Evolutionary conservation across 164 flowering plant species (phyloP).

Genomic region (Umbellularia californica): DNA sequence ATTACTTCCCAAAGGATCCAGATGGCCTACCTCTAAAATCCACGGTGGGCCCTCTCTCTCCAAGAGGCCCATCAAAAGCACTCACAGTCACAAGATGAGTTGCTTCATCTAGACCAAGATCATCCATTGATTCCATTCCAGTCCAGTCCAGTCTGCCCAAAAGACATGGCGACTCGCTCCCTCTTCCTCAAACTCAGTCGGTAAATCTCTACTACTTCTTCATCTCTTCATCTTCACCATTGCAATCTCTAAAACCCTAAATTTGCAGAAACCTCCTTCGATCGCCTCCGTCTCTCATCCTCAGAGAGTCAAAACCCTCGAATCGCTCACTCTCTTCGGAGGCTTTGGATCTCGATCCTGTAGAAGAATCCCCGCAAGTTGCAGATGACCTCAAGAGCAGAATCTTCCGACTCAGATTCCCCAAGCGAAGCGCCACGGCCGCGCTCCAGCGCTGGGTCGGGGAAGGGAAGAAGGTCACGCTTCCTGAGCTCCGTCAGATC

Average conservation of each 20-base stretch:
- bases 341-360: slow-evolving; percentile 1
- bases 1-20: no score
- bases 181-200: slow-evolving; percentile 13
- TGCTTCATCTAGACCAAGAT: no score
- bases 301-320: background rate
- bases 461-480: slow-evolving; percentile 50
- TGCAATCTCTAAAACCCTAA: background rate
- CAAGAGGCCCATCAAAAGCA: no score
- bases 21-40: no score
- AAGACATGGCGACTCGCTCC: slow-evolving; percentile 18
- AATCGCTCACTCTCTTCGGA: slow-evolving; percentile 14
- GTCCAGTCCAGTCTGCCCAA: no score
- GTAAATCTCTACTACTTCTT: slow-evolving; percentile 5
- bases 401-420: slow-evolving; percentile 71
- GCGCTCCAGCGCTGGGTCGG: slow-evolving; percentile 73
- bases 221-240: background rate
- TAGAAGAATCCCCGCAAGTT: background rate
- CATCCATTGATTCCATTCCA: no score
- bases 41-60: no score
- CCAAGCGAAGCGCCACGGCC: slow-evolving; percentile 70
- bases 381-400: slow-evolving; percentile 25
- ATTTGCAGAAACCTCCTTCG: slow-evolving; percentile 4
- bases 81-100: no score
- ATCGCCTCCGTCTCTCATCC: background rate
- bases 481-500: slow-evolving; percentile 64